A percentile compares a stretch with the other conserved stretches of the same genome.
Conservation (phyloP, 345 rosid genomes). For the Abelmoschus esculentus region DNA sequence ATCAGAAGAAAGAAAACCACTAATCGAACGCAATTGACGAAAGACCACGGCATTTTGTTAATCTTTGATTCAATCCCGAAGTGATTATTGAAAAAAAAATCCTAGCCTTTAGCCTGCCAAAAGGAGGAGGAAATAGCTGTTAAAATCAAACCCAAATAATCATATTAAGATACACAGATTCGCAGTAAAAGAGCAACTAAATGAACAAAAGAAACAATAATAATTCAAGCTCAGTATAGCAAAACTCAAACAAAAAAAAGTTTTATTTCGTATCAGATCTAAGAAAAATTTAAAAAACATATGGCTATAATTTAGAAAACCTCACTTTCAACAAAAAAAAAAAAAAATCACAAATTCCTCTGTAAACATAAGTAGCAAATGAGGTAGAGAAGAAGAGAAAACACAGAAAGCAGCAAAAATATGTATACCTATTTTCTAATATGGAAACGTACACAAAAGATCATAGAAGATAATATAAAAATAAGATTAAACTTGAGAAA, state of each 20-base stretch:
- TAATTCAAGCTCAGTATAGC: background rate
- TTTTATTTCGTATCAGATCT: background rate
- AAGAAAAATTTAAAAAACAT: background rate
- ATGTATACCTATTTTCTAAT: background rate
- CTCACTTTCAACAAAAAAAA: background rate
- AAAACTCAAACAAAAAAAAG: background rate
- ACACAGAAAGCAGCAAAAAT: background rate
- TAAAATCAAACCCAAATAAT: background rate
- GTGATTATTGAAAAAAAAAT: background rate
- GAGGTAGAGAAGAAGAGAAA: background rate
- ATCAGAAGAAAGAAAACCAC: conserved; percentile 72
- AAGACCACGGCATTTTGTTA: conserved; percentile 76
- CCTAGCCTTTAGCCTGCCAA: conserved; percentile 24
- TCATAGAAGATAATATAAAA: no score
- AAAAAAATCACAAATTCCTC: background rate
- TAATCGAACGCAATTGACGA: conserved; percentile 60
- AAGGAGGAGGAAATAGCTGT: conserved; percentile 3
- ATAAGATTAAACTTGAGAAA: background rate
- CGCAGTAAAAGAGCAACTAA: background rate
- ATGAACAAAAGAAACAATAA: background rate
- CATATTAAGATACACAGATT: background rate
- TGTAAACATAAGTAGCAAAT: background rate
- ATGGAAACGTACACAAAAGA: background rate
- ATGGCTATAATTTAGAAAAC: background rate
- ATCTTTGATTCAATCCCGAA: conserved; percentile 19